phyloP scores from a whole-genome alignment of 2,329 filamentous ascomycete species.

The Trichoderma koningii region DNA sequence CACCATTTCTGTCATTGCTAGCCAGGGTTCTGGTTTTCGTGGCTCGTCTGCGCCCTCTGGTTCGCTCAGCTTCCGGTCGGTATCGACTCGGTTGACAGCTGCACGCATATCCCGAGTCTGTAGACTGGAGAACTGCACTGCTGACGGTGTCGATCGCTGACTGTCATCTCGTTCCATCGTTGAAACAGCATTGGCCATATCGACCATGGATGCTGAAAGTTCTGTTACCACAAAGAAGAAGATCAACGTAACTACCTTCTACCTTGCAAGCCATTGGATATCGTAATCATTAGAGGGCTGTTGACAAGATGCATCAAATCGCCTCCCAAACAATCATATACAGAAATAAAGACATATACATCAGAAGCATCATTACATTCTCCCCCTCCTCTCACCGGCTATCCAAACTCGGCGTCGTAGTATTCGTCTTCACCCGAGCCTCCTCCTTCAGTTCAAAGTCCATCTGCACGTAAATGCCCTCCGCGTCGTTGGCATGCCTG shows the following conservation, averaged over 20 bases:
- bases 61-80: slow-evolving; percentile 8
- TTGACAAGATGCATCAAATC: not conserved
- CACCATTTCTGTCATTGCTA: too few relatives aligned
- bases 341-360: not conserved
- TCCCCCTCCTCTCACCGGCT: slow-evolving; percentile 5
- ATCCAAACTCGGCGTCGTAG: slow-evolving; percentile 1
- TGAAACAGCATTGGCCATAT: too few relatives aligned
- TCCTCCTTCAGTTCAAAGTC: slow-evolving; percentile 44
- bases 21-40: not conserved
- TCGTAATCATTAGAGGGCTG: slow-evolving; percentile 7
- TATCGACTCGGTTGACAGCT: not conserved
- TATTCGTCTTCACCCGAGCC: slow-evolving; percentile 25
- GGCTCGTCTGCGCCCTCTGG: not conserved
- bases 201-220: too few relatives aligned
- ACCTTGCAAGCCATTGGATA: not conserved
- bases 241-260: too few relatives aligned
- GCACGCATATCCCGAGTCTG: not conserved
- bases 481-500: slow-evolving; percentile 33
- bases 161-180: not conserved
- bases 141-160: not conserved
- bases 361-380: not conserved
- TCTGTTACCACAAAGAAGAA: too few relatives aligned
- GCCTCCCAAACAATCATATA: not conserved
- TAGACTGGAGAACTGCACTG: not conserved
- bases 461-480: slow-evolving; percentile 42